These are phyloP conservation scores for Claviceps digitariae DNA, from an alignment of 2,329 filamentous ascomycete species.

Conservation along the genomic window DNA sequence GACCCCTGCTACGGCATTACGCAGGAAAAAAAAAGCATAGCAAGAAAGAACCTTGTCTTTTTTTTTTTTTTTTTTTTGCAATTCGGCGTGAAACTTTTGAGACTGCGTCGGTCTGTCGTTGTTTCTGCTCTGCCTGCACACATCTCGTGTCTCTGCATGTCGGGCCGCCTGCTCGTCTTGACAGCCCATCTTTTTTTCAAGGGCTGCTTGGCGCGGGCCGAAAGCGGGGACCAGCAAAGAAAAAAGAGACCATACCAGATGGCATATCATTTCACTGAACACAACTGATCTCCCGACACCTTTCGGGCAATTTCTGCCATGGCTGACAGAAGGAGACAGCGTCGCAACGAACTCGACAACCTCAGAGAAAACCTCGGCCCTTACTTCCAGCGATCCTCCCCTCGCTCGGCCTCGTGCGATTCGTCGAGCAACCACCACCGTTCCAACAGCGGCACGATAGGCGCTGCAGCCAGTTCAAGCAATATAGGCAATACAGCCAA, in stretches of 20 bases:
- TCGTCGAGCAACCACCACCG: constrained; percentile 5
- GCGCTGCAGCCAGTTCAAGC: not conserved
- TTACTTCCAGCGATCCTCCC: constrained; percentile 16
- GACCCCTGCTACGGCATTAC: not conserved
- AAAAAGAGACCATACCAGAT: not conserved
- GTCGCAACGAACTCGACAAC: constrained; percentile 19
- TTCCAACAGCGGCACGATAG: constrained; percentile 4
- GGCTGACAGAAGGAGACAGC: constrained; percentile 21
- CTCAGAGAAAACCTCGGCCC: constrained; percentile 22
- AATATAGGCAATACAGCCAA: not conserved
- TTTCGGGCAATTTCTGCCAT: constrained; percentile 9
- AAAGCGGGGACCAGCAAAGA: not conserved
- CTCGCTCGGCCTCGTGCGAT: constrained; percentile 6
- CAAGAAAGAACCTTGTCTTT: not conserved
- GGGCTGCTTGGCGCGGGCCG: not conserved
- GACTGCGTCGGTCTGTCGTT: not conserved
- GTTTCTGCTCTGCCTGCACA: not conserved
- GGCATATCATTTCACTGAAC: not conserved
- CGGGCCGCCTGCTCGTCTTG: not conserved
- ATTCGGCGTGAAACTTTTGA: not conserved
- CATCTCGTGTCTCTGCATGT: not conserved
- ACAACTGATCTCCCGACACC: not conserved
- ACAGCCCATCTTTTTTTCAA: not conserved
- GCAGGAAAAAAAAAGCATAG: not conserved
- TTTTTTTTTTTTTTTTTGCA: not conserved